phyloP scores from a whole-genome alignment of 139 green algal species.

The Micractinium sp. region DNA sequence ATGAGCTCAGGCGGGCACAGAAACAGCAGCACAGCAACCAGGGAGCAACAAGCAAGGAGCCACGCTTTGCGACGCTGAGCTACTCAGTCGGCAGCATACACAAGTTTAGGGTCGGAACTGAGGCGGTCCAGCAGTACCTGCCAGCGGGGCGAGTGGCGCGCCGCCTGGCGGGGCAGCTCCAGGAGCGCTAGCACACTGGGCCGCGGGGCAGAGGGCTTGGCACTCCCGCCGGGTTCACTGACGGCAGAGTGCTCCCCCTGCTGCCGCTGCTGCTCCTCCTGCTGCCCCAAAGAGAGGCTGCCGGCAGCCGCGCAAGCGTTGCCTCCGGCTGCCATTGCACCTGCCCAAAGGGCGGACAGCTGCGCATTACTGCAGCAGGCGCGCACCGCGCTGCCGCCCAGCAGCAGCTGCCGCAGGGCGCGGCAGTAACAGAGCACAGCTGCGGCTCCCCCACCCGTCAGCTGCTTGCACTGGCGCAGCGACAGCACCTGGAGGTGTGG shows the following conservation, averaged over 20 bases:
- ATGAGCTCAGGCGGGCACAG: too few species aligned
- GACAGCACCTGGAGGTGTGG: not conserved
- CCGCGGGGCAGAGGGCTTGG: too few species aligned
- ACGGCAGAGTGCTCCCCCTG: too few species aligned
- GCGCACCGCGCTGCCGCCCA: not conserved
- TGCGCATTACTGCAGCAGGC: not conserved
- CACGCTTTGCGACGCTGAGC: not conserved
- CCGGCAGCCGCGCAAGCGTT: too few species aligned
- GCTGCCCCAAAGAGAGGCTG: not conserved
- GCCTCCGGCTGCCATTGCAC: not conserved
- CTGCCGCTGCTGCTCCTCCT: too few species aligned
- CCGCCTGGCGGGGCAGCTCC: not conserved
- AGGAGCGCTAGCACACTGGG: not conserved
- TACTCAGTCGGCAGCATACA: not conserved
- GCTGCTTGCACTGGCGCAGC: not conserved
- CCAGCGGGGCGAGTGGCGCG: not conserved
- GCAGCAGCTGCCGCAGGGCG: constrained; percentile 24
- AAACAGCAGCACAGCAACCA: too few species aligned
- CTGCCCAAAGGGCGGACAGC: not conserved
- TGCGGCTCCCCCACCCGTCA: not conserved
- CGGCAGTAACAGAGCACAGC: not conserved
- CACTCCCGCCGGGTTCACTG: too few species aligned
- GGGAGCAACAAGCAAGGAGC: too few species aligned
- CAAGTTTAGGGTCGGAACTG: not conserved
- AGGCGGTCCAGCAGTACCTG: not conserved